Evolutionary conservation across 2,329 filamentous ascomycete genomes (phyloP).

Genomic region (Knoxdaviesia proteae): DNA sequence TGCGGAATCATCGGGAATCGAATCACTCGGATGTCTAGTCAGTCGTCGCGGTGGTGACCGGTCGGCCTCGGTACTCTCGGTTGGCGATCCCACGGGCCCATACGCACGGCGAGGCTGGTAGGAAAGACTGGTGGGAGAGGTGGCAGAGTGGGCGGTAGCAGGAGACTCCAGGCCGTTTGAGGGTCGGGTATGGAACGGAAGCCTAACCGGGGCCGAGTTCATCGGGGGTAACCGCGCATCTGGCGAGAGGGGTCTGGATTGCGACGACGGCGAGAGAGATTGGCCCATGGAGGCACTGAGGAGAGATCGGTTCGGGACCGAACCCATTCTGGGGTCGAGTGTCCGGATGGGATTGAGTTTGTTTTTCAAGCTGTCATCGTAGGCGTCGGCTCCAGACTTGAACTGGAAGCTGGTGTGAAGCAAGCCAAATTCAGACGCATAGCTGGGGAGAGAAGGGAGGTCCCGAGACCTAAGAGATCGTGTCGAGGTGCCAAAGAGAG

Average conservation of each 20-base stretch:
- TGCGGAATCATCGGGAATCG: constrained; percentile 16
- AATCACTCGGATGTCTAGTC: constrained; percentile 13
- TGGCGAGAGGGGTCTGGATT: constrained; percentile 11
- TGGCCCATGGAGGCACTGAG: constrained; percentile 17
- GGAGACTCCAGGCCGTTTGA: constrained; percentile 20
- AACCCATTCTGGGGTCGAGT: constrained; percentile 12
- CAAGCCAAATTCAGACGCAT: constrained; percentile 19
- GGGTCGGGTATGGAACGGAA: constrained; percentile 15
- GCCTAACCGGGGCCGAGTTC: constrained; percentile 22
- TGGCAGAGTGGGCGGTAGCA: constrained; percentile 11
- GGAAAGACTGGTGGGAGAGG: constrained; percentile 21
- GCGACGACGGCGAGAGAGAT: constrained; percentile 8
- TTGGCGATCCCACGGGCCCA: constrained; percentile 18
- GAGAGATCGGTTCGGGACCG: constrained; percentile 15
- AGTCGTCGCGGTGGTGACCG: constrained; percentile 19
- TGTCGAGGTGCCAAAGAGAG: neutral
- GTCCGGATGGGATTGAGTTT: constrained; percentile 27
- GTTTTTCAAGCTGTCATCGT: constrained; percentile 29
- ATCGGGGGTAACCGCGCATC: constrained; percentile 22
- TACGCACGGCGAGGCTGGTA: constrained; percentile 21
- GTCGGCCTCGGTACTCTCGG: constrained; percentile 23
- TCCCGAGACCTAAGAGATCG: constrained; percentile 16
- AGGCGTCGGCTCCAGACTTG: constrained; percentile 21
- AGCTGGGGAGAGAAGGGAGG: constrained; percentile 10
- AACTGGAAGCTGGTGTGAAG: constrained; percentile 25